phyloP scores from a whole-genome alignment of 208 protist genomes.

The Leishmania guyanensis region DNA sequence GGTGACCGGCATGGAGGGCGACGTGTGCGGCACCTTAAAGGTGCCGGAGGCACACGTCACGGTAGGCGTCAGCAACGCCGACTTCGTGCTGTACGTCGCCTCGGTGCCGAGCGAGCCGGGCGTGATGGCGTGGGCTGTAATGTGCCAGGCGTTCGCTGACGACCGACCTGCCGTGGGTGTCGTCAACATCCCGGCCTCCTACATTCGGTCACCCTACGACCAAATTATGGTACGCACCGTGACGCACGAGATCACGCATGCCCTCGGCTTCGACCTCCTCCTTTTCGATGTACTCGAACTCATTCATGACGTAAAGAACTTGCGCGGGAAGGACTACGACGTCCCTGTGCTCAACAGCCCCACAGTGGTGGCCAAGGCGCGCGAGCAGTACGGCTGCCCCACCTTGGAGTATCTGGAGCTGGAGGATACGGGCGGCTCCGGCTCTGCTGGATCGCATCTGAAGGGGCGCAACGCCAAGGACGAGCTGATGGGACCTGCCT shows the following conservation, averaged over 20 bases:
- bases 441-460: conserved; percentile 81
- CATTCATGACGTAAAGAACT: too few relatives aligned
- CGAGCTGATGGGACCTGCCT: conserved; percentile 78
- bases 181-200: conserved; percentile 45
- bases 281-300: conserved; percentile 51
- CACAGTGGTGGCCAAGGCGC: too few relatives aligned
- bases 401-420: too few relatives aligned
- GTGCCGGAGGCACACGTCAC: conserved; percentile 34
- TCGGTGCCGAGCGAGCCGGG: too few relatives aligned
- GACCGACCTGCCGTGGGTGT: conserved; percentile 41
- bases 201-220: too few relatives aligned
- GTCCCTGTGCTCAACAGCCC: conserved; percentile 38
- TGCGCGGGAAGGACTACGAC: too few relatives aligned
- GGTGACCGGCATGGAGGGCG: too few relatives aligned
- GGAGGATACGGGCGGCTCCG: too few relatives aligned
- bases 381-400: too few relatives aligned
- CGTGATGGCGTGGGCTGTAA: conserved; percentile 41
- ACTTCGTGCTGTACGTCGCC: conserved; percentile 73
- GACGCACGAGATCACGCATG: too few relatives aligned
- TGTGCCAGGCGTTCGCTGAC: conserved; percentile 35
- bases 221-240: too few relatives aligned
- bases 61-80: conserved; percentile 35
- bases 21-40: conserved; percentile 1
- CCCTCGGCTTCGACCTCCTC: conserved; percentile 63
- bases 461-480: conserved; percentile 76